phyloP scores from a whole-genome alignment of 768 basidiomycete genomes.

The Lyophyllum atratum region DNA sequence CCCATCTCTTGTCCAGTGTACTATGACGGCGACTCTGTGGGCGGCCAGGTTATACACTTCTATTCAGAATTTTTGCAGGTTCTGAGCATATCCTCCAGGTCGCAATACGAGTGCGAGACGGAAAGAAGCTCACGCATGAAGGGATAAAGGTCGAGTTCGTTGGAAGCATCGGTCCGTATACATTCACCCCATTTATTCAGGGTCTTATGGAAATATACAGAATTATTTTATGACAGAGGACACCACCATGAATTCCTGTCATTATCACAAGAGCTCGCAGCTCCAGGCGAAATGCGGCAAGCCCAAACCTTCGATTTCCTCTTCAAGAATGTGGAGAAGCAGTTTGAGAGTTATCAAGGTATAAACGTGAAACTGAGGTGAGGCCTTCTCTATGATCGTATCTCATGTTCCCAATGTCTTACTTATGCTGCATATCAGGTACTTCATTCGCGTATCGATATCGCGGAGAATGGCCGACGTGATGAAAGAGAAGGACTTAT shows the following conservation, averaged over 20 bases:
- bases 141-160: constrained; percentile 98
- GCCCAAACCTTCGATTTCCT: constrained; percentile 96
- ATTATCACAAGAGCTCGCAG: constrained; percentile 90
- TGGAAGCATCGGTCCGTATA: constrained; percentile 82
- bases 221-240: constrained; percentile 95
- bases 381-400: constrained; percentile 22
- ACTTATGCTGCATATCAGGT: constrained; percentile 48
- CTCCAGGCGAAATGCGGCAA: constrained; percentile 95
- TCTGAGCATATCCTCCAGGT: constrained; percentile 49
- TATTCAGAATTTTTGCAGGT: background rate
- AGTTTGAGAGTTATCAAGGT: constrained; percentile 96
- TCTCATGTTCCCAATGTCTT: no score
- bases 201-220: constrained; percentile 32
- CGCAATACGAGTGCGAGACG: constrained; percentile 86
- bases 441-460: constrained; percentile 89
- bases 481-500: constrained; percentile 88
- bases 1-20: constrained; percentile 86
- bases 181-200: background rate
- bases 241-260: constrained; percentile 99
- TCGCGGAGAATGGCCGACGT: constrained; percentile 93
- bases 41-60: constrained; percentile 65
- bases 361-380: constrained; percentile 98
- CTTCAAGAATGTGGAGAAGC: constrained; percentile 99
- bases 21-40: constrained; percentile 92
- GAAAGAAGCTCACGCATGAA: constrained; percentile 92